Base-by-base conservation (phyloP, 2,329 filamentous ascomycete species). In the Trichoderma pleuroti region DNA sequence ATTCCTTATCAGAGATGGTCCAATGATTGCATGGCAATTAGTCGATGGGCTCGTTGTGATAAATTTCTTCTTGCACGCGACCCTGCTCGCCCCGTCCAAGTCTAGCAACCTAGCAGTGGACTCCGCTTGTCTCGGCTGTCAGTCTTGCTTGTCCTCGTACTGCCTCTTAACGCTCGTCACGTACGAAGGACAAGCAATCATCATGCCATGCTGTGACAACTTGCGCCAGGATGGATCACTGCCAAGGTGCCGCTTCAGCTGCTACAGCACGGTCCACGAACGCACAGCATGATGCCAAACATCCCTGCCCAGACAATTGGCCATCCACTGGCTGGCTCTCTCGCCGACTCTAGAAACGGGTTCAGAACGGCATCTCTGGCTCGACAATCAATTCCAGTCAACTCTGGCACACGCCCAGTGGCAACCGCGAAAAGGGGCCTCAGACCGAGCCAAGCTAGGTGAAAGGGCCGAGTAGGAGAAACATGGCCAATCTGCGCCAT, bases 401-500 rank as follows among this genome's bases (percentile, higher is more conserved):
- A 12, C 24, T 63, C 60, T 30, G 60, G 36, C 60, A 66, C 49
- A 49, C 36, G 36, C n/a, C 39, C 56, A 61, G 65, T 68, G 56
- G 56, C 56, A 68, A 52, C 26, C n/a, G 65, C 21, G 26, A 61
- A 61, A 68, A 61, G 42, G 56, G 65, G 65, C 61, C n/a, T 59
- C 36, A 52, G 54, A 52, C 39, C 12, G 30, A 34, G 18, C 67
- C 59, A 54, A 70, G 59, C 67, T 70, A 54, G 68, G 68, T 24
- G 52, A 64, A 70, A 70, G 68, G 68, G 68, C 68, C 68, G 64
- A 69, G 64, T 61, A 54, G 39, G 54, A 72, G 68, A 70, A 72
- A 72, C 61, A 66, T n/a, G 21, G 61, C 61, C 54, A 66, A 65
- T 70, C 61, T 65, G 30, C 61, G 59, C 59, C n/a, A 56, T 62